These are phyloP conservation scores for Hypholoma sublateritium DNA, from an alignment of 768 basidiomycete species.

Conservation along the genomic window DNA sequence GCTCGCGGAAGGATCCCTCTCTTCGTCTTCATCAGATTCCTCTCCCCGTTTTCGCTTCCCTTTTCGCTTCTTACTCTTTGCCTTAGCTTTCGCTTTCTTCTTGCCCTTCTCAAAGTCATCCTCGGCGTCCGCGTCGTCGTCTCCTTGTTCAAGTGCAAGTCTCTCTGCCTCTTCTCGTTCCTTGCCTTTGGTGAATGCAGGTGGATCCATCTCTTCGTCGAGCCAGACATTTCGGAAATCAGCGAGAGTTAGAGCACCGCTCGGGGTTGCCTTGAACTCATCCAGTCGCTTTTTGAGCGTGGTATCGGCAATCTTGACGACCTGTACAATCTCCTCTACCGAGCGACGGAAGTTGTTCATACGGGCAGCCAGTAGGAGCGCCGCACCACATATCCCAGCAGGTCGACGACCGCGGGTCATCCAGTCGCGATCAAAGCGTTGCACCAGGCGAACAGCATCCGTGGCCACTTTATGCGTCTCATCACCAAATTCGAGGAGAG, in stretches of 20 bases:
- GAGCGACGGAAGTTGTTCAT: constrained; percentile 98
- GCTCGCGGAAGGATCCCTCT: constrained; percentile 4
- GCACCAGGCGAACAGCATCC: constrained; percentile 91
- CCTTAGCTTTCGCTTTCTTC: constrained; percentile 36
- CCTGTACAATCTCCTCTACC: constrained; percentile 95
- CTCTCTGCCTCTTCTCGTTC: constrained; percentile 65
- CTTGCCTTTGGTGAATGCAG: constrained; percentile 79
- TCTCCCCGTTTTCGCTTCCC: constrained; percentile 30
- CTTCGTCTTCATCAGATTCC: constrained; percentile 22
- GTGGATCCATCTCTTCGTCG: constrained; percentile 90
- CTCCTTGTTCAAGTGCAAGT: constrained; percentile 31
- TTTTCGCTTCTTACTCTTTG: constrained; percentile 36
- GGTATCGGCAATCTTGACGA: constrained; percentile 97
- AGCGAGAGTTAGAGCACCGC: constrained; percentile 79
- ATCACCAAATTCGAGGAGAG: constrained; percentile 93
- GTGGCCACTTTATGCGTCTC: constrained; percentile 90
- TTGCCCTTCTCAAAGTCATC: constrained; percentile 32
- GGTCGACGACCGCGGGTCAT: constrained; percentile 94
- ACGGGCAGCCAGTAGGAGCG: constrained; percentile 89
- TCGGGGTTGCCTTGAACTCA: constrained; percentile 91
- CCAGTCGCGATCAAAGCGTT: constrained; percentile 95
- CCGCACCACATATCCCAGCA: constrained; percentile 96
- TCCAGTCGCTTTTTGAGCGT: constrained; percentile 91
- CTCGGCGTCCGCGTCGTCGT: constrained; percentile 30
- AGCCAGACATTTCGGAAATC: constrained; percentile 92